Evolutionary conservation across 805 yeast species (phyloP).

Genomic region (Candida multigemmis): DNA sequence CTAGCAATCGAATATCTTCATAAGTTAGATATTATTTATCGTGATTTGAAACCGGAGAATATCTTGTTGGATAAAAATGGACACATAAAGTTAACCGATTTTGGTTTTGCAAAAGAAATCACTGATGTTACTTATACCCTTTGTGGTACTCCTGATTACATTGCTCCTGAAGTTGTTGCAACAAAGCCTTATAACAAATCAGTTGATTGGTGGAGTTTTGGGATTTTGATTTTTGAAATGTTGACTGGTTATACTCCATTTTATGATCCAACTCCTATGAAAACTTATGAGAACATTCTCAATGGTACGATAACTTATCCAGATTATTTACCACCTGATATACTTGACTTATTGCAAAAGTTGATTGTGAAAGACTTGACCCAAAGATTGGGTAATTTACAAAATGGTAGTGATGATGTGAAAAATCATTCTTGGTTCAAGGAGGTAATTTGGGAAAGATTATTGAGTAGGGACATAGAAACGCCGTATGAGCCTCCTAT

Average conservation of each 20-base stretch:
- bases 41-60: conserved; percentile 57
- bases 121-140: conserved; percentile 51
- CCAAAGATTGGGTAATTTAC: conserved; percentile 47
- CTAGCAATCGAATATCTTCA: conserved; percentile 52
- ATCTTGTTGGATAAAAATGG: conserved; percentile 51
- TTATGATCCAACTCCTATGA: conserved; percentile 56
- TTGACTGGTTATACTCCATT: conserved; percentile 55
- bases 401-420: conserved; percentile 49
- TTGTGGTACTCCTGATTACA: conserved; percentile 59
- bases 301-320: conserved; percentile 47
- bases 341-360: conserved; percentile 39
- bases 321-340: conserved; percentile 45
- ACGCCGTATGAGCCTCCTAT: conserved; percentile 61
- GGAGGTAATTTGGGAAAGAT: conserved; percentile 54
- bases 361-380: conserved; percentile 49
- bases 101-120: conserved; percentile 58
- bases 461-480: conserved; percentile 47
- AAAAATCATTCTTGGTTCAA: conserved; percentile 50
- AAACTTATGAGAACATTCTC: conserved; percentile 51
- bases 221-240: conserved; percentile 54
- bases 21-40: conserved; percentile 48
- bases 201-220: conserved; percentile 61
- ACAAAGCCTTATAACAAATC: conserved; percentile 55
- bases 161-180: conserved; percentile 59
- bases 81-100: conserved; percentile 52